Evolutionary conservation across 2,329 filamentous ascomycete species (phyloP).

Genomic region (Stemphylium vesicarium): DNA sequence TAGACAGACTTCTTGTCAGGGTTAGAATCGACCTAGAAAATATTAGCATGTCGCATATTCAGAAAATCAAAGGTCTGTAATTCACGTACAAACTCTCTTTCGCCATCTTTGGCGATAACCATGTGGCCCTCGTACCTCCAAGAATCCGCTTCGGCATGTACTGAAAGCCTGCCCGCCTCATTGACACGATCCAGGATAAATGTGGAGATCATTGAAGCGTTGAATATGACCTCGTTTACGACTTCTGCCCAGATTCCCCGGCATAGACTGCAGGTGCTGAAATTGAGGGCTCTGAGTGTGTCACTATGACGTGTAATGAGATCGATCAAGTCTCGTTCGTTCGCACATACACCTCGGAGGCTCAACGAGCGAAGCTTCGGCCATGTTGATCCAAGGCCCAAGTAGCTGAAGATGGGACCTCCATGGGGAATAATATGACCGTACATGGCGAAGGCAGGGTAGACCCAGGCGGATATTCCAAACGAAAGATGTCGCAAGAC

Average conservation of each 20-base stretch:
- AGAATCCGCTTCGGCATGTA: not conserved
- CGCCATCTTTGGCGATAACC: slow-evolving; percentile 4
- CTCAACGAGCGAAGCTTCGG: slow-evolving; percentile 26
- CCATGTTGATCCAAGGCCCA: slow-evolving; percentile 33
- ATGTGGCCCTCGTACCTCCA: slow-evolving; percentile 23
- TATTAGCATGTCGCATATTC: not conserved
- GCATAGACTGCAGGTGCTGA: slow-evolving; percentile 23
- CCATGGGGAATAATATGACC: not conserved
- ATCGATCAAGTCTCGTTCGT: slow-evolving; percentile 22
- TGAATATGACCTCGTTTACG: slow-evolving; percentile 34
- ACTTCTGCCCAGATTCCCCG: slow-evolving; percentile 34
- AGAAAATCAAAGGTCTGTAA: not conserved
- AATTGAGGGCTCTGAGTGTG: slow-evolving; percentile 22
- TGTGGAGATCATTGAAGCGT: slow-evolving; percentile 15
- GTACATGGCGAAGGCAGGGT: slow-evolving; percentile 7
- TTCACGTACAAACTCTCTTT: slow-evolving; percentile 23
- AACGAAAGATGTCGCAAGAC: slow-evolving; percentile 28
- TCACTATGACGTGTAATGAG: slow-evolving; percentile 28
- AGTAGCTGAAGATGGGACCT: slow-evolving; percentile 9
- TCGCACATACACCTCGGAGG: slow-evolving; percentile 28
- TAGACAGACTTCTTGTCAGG: slow-evolving; percentile 11
- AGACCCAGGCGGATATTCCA: slow-evolving; percentile 17
- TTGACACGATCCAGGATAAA: slow-evolving; percentile 32
- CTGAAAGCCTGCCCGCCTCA: slow-evolving; percentile 10
- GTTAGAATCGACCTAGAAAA: slow-evolving; percentile 7